Evolutionary conservation across 768 basidiomycete species (phyloP).

Genomic region (Melanogaster broomeanus): DNA sequence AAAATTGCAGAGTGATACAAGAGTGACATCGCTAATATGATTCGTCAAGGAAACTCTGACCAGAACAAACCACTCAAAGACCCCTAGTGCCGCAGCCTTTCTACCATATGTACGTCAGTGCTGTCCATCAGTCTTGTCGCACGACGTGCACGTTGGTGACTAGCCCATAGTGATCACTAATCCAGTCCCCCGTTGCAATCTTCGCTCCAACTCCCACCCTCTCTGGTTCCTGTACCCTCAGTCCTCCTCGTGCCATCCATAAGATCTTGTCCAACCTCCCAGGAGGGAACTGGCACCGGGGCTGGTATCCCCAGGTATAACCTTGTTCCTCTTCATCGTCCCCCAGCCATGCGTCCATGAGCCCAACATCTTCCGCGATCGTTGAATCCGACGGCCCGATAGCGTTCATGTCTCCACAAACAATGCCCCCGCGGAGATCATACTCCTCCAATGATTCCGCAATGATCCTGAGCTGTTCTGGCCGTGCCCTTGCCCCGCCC

Average conservation of each 20-base stretch:
- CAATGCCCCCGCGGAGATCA: constrained; percentile 54
- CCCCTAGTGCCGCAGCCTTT: too few species aligned
- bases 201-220: constrained; percentile 58
- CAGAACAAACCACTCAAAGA: not conserved
- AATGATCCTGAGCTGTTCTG: constrained; percentile 55
- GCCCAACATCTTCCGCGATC: constrained; percentile 45
- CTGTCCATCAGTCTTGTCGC: constrained; percentile 16
- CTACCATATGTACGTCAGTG: not conserved
- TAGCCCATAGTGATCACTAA: constrained; percentile 73
- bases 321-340: constrained; percentile 45
- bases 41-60: too few species aligned
- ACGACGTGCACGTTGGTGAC: constrained; percentile 37
- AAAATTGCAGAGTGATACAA: constrained; percentile 10
- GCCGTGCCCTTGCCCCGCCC: constrained; percentile 42
- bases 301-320: constrained; percentile 74
- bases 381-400: constrained; percentile 47
- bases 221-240: constrained; percentile 53
- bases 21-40: too few species aligned
- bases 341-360: constrained; percentile 62
- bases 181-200: constrained; percentile 46
- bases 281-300: constrained; percentile 44
- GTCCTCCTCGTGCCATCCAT: constrained; percentile 49
- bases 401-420: constrained; percentile 76
- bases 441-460: constrained; percentile 49
- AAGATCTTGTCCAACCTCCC: constrained; percentile 68